These are phyloP conservation scores for Pachysolen tannophilus DNA, from an alignment of 805 yeast species.

Conservation along the genomic window DNA sequence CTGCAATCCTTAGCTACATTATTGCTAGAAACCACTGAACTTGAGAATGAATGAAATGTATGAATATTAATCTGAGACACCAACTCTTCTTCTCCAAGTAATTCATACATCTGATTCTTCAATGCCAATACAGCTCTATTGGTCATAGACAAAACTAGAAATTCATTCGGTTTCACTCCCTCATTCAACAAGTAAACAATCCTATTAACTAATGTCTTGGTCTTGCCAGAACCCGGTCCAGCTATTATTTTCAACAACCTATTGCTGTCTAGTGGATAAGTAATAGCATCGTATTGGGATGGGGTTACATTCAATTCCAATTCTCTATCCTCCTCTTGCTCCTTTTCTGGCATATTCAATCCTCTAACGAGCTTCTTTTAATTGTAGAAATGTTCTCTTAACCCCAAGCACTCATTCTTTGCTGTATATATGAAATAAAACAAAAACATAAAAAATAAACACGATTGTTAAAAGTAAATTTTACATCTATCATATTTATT, in stretches of 20 bases:
- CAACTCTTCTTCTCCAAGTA: constrained; percentile 24
- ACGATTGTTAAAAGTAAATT: no score
- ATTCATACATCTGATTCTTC: constrained; percentile 20
- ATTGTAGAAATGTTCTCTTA: no score
- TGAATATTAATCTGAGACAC: constrained; percentile 30
- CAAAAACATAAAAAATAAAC: not conserved
- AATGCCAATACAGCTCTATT: constrained; percentile 55
- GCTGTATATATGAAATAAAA: not conserved
- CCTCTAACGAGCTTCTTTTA: not conserved
- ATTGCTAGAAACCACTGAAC: constrained; percentile 34
- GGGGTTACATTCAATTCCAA: constrained; percentile 26
- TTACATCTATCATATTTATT: no score
- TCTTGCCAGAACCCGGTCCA: constrained; percentile 75
- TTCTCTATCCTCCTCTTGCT: no score
- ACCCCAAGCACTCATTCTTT: not conserved
- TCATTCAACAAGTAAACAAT: constrained; percentile 37
- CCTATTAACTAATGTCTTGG: constrained; percentile 48
- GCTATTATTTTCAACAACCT: constrained; percentile 46
- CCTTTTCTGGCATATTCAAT: not conserved
- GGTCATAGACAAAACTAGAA: constrained; percentile 59
- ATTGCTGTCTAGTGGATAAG: constrained; percentile 28
- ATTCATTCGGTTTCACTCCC: constrained; percentile 39
- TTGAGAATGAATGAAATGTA: constrained; percentile 63
- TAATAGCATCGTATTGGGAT: constrained; percentile 39
- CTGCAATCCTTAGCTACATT: constrained; percentile 20